phyloP scores from a whole-genome alignment of 441 rosid species.

The Rhodomyrtus psidioides region DNA sequence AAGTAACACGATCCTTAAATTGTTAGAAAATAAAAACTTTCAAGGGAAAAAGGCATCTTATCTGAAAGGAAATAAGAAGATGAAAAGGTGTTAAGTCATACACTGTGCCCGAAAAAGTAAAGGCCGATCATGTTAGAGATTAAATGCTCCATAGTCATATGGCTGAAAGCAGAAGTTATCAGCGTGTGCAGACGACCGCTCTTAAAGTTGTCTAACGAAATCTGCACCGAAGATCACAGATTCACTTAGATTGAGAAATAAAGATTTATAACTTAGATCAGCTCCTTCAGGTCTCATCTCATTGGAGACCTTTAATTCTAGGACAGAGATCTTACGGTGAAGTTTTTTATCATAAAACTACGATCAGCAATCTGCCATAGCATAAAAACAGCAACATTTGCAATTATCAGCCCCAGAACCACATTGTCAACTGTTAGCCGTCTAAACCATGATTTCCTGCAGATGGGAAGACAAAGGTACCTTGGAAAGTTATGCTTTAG shows the following conservation, averaged over 20 bases:
- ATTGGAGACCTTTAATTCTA: neutral
- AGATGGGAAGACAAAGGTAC: slow-evolving; percentile 1
- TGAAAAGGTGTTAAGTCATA: slow-evolving; percentile 23
- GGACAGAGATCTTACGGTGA: slow-evolving; percentile 46
- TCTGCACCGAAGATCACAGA: slow-evolving; percentile 24
- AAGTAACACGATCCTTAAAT: neutral
- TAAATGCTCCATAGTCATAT: slow-evolving; percentile 53
- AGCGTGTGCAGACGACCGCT: slow-evolving; percentile 64
- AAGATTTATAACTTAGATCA: neutral
- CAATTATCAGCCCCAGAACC: slow-evolving; percentile 57
- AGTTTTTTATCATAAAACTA: slow-evolving; percentile 59
- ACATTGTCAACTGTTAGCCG: slow-evolving; percentile 31
- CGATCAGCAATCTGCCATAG: slow-evolving; percentile 56
- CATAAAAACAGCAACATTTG: slow-evolving; percentile 60
- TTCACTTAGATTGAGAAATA: neutral
- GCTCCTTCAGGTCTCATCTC: neutral
- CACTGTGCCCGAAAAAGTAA: slow-evolving; percentile 86
- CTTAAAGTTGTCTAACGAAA: slow-evolving; percentile 66
- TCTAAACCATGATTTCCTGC: slow-evolving; percentile 63
- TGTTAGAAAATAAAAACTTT: neutral
- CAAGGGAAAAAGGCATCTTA: neutral
- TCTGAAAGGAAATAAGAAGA: neutral
- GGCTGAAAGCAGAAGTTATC: slow-evolving; percentile 89
- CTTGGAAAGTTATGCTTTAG: neutral
- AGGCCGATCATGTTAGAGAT: slow-evolving; percentile 85